Evolutionary conservation across 1,139 yeast species (phyloP).

Genomic region (Yamadazyma kanchanaburiensis): DNA sequence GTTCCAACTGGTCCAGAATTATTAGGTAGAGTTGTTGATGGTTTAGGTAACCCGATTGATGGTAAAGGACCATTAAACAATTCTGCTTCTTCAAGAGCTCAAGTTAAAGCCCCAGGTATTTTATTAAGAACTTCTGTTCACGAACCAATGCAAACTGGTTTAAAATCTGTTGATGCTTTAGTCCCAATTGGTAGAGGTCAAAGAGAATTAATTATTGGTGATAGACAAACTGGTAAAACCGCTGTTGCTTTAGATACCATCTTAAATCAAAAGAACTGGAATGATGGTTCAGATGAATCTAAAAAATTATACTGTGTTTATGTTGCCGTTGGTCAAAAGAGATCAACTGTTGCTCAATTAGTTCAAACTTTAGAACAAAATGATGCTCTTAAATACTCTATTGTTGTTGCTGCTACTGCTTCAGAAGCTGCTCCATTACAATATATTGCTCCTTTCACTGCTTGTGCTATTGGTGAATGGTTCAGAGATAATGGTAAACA

Average conservation of each 20-base stretch:
- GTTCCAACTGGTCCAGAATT: slow-evolving; percentile 98
- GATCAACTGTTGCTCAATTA: slow-evolving; percentile 99
- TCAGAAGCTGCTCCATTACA: slow-evolving; percentile 99
- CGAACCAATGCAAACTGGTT: slow-evolving; percentile 99
- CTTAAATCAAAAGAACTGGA: slow-evolving; percentile 99
- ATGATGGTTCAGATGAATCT: slow-evolving; percentile 88
- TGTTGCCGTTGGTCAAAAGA: slow-evolving; percentile 99
- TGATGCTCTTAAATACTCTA: slow-evolving; percentile 97
- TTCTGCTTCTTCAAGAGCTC: slow-evolving; percentile 87
- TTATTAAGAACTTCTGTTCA: slow-evolving; percentile 97
- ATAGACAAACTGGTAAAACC: slow-evolving; percentile 99
- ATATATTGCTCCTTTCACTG: slow-evolving; percentile 99
- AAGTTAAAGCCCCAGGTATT: slow-evolving; percentile 99
- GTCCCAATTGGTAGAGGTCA: slow-evolving; percentile 99
- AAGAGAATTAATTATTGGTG: slow-evolving; percentile 99
- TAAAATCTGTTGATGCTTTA: slow-evolving; percentile 97
- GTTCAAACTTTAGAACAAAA: slow-evolving; percentile 98
- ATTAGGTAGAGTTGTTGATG: slow-evolving; percentile 99
- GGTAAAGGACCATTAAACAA: slow-evolving; percentile 98
- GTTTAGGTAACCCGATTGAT: slow-evolving; percentile 98
- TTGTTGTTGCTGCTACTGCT: slow-evolving; percentile 99
- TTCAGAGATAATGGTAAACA: slow-evolving; percentile 99
- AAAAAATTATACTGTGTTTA: slow-evolving; percentile 99
- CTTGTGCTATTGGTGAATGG: slow-evolving; percentile 99
- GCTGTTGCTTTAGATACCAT: slow-evolving; percentile 98